Base-by-base conservation (phyloP, 164 flowering plant species). In the Brasenia schreberi region DNA sequence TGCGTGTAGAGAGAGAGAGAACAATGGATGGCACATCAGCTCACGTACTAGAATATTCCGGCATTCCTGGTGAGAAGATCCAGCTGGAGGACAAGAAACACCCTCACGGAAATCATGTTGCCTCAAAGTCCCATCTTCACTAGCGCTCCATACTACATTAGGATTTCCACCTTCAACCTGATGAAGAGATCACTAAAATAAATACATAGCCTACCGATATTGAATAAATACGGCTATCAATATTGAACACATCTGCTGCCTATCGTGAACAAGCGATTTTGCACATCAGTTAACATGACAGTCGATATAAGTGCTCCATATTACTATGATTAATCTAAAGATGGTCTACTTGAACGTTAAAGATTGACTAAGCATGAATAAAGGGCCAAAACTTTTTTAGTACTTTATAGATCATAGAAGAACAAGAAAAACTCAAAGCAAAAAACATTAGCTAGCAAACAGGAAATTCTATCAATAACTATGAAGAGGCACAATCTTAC, bases 131-230 rank as follows among this genome's bases (percentile, higher is more conserved):
- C 98, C 98, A 81, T 94, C 98, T 81, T 94, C 98, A 81, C 98
- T 94, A 10, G 97, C 98, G 83, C 98, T 94, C 96, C 96, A 90
- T 7, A 94, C 92, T 19, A 94, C 87, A 87, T 90, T 82, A 45
- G 98, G 98, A 59, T 94, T 94, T 68, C 96, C 97, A 69, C 75
- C 80, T 82, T 94, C 98, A 74, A 94, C 98, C 98, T 94, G 72
- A 67, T 70, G 1, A 23, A 23, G 27, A 23, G 27, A 23, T 23
- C 27, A 23, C 27, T 23, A 23, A 23, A 23, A 23, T 23, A 2
- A 23, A 23, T 23, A 23, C 27, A 23, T 23, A 23, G 27, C 27
- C 27, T 23, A 23, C 27, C 27, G 27, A 23, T 23, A 23, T 23
- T 23, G 27, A 23, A 23, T 2, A 23, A 23, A 23, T 23, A 0